A percentile compares a stretch with the other conserved stretches of the same genome.
Conservation (phyloP, 306 rosid genomes). For the Vicia sativa region DNA sequence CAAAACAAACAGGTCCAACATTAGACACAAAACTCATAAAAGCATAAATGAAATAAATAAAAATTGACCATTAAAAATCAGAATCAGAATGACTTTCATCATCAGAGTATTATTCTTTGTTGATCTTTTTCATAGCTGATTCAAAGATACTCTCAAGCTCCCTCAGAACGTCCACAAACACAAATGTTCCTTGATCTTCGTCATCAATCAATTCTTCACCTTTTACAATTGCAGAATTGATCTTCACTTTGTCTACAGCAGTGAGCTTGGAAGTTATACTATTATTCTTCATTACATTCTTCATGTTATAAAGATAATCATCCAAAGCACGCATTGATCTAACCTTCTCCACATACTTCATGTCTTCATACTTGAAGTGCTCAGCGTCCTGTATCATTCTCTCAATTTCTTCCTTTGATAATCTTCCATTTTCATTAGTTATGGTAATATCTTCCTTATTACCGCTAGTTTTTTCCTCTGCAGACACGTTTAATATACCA, state of each 20-base stretch:
- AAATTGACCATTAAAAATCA: not conserved
- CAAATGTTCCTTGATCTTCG: not conserved
- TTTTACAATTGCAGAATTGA: not conserved
- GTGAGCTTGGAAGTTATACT: not conserved
- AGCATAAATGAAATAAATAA: not conserved
- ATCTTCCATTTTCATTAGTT: not conserved
- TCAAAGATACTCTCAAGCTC: not conserved
- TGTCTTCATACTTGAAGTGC: not conserved
- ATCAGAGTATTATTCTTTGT: not conserved
- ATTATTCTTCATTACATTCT: not conserved
- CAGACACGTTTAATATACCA: not conserved
- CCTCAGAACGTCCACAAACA: not conserved
- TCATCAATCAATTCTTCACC: not conserved
- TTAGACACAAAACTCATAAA: too few species aligned
- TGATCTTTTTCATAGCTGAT: not conserved
- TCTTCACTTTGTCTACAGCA: not conserved
- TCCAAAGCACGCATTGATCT: not conserved
- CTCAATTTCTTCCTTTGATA: not conserved
- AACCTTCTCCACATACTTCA: not conserved
- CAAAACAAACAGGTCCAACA: too few species aligned
- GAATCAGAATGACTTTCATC: not conserved
- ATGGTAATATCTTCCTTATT: not conserved
- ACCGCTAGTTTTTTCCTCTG: not conserved
- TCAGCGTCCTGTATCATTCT: not conserved
- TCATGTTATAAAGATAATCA: not conserved